Base-by-base conservation (phyloP, 164 flowering plant genomes). In the Piper longum region DNA sequence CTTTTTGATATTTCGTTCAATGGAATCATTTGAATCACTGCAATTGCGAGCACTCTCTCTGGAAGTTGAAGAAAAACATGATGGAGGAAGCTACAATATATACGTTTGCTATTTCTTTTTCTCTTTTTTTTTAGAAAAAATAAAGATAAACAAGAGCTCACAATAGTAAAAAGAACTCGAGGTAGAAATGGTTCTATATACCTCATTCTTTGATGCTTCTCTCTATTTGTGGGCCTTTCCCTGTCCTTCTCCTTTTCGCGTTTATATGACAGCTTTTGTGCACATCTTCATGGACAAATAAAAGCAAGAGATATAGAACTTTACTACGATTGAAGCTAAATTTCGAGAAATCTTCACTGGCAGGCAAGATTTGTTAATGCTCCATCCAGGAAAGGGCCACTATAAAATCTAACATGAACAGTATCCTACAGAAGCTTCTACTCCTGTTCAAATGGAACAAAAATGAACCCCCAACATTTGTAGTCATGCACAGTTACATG, bases 181-280 rank as follows among this genome's bases (percentile, higher is more conserved):
- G 36, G 36, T 26, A 26, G 36, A 26, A 26, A 26, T 26, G 36
- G 36, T 8, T 68, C 18, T 4, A 48, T 2, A 13, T 55, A 84
- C 95, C 91, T 80, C 71, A 83, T 89, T 67, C 79, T 81, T 63
- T 65, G 81, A 48, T 36, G 54, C 48, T 73, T 76, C 42, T 83
- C 84, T 51, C 74, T 74, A 67, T 78, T 72, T 43, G 36, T 26
- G 36, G 36, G 36, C 36, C 77, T 85, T 45, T 36, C 39, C 62
- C 39, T 74, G 66, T 84, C 85, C 71, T 74, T 83, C 74, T 91
- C 96, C 71, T 84, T 91, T 73, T 41, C 70, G 63, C 71, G 80
- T 72, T 78, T 85, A 79, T 89, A 86, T 57, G 78, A 66, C 56
- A 91, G 93, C 76, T 85, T 92, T 69, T 77, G 79, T 40, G 89